Base-by-base conservation (phyloP, 2,329 filamentous ascomycete species). In the Trichophyton mentagrophytes region DNA sequence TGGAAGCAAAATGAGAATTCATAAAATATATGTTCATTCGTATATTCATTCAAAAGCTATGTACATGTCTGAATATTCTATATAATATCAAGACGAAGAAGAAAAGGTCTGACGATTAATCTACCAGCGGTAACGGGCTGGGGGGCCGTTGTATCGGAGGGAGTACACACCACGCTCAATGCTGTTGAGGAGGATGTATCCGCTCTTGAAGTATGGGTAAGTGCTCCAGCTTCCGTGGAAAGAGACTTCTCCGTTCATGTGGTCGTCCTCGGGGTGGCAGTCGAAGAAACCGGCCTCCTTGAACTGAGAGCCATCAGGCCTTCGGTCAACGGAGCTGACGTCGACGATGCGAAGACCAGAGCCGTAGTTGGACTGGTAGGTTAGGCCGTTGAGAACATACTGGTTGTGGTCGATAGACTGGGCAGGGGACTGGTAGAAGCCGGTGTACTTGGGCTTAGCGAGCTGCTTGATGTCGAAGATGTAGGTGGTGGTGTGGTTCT, bases 141-240 rank as follows among this genome's bases (percentile, higher is more conserved):
- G 11, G 33, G 22, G 49, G 15, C 61, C 66, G 58, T 46, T 64
- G 57, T 61, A 64, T 71, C 79, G 81, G 9, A 81, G 71, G 6
- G 77, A 73, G 57, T 77, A 81, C 3, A 74, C 73, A 58, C 79
- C 79, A 4, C 78, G 70, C 69, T 81, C 79, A 61, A 81, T 81
- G 2, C 75, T 79, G 69, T 81, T 80, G 64, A 82, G 67, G 6
- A 81, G 73, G 61, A 81, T 74, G 64, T 76, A 76, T 1, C 79
- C 79, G 1, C 73, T 77, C 65, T 74, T 74, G 67, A 80, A 81
- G 63, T 69, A 76, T 1, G 77, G 76, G 62, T 79, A 81, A 57
- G 74, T 74, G 27, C 73, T 77, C 79, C 79, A 81, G 1, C 76
- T 76, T 3, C 74, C 78, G 1, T 72, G 65, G 27, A 78, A 79